Evolutionary conservation across 106 monocot species (phyloP).

Genomic region (Dioscorea zingiberensis): DNA sequence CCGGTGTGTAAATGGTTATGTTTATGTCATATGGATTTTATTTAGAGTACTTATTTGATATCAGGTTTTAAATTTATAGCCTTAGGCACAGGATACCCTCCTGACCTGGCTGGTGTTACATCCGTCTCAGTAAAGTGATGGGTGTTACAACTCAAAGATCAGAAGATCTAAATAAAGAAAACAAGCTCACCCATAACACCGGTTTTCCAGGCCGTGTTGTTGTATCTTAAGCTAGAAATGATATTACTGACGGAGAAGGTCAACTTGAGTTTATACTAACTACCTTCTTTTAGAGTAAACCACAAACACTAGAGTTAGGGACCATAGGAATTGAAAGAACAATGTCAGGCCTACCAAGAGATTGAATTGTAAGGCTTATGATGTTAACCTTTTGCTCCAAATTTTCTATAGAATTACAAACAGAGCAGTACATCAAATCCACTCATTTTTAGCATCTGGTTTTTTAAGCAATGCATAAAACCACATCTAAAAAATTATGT

Average conservation of each 20-base stretch:
- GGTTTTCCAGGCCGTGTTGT: constrained; percentile 91
- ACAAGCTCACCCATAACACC: constrained; percentile 59
- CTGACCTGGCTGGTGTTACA: no score
- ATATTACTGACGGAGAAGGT: constrained; percentile 75
- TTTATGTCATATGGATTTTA: no score
- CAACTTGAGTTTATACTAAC: constrained; percentile 80
- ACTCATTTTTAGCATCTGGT: no score
- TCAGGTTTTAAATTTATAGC: no score
- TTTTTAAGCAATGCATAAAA: no score
- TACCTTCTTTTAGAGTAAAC: constrained; percentile 94
- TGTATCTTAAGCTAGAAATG: constrained; percentile 73
- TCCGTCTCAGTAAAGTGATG: no score
- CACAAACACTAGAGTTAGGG: constrained; percentile 52
- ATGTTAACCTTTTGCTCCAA: constrained; percentile 86
- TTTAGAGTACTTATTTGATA: no score
- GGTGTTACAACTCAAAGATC: not conserved
- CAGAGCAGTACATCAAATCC: no score
- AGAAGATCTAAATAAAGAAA: not conserved
- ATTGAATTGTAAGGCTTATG: constrained; percentile 64
- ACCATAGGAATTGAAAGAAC: constrained; percentile 56
- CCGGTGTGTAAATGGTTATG: no score
- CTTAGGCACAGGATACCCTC: no score
- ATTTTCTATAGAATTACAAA: constrained; percentile 40
- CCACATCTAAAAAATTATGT: no score
- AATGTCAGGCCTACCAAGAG: constrained; percentile 68